These are phyloP conservation scores for Chaetomiaceae sp. DNA, from an alignment of 2,329 filamentous ascomycete species.

Conservation along the genomic window DNA sequence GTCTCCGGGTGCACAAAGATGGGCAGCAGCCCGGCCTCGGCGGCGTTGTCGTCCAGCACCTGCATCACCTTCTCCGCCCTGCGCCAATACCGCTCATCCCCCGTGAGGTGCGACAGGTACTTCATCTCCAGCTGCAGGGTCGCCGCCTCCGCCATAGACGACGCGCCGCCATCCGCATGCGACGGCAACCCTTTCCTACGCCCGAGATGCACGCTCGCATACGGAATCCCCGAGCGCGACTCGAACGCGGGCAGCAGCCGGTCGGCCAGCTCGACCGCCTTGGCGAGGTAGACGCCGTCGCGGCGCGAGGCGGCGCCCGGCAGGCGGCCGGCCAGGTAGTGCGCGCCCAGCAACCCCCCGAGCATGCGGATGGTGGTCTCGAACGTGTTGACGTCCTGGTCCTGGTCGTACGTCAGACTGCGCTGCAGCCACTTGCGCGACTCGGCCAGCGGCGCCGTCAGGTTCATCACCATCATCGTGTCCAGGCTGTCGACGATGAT, in stretches of 20 bases:
- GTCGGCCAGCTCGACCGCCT: conserved; percentile 87
- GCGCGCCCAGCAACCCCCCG: conserved; percentile 84
- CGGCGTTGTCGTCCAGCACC: conserved; percentile 74
- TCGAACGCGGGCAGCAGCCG: conserved; percentile 83
- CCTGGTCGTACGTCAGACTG: conserved; percentile 76
- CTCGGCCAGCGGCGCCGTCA: conserved; percentile 75
- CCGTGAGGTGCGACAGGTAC: conserved; percentile 89
- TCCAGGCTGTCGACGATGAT: conserved; percentile 95
- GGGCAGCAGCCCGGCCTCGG: conserved; percentile 78
- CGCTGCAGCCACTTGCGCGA: conserved; percentile 84
- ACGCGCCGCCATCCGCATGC: conserved; percentile 78
- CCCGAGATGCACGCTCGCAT: conserved; percentile 81
- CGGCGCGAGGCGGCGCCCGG: conserved; percentile 67
- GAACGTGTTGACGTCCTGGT: conserved; percentile 95
- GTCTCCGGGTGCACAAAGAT: conserved; percentile 80
- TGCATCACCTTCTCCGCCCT: conserved; percentile 87
- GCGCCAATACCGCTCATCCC: conserved; percentile 88
- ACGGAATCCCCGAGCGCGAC: conserved; percentile 78
- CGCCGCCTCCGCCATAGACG: conserved; percentile 88
- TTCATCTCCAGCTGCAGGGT: conserved; percentile 94
- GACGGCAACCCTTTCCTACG: conserved; percentile 70
- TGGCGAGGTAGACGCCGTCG: conserved; percentile 92
- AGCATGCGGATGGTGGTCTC: conserved; percentile 98
- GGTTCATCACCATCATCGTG: conserved; percentile 97
- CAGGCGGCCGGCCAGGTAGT: conserved; percentile 80